A percentile compares a stretch with the other conserved stretches of the same genome.
These are phyloP conservation scores for Boletus edulis DNA, from an alignment of 768 basidiomycete genomes.

Conservation along the genomic window DNA sequence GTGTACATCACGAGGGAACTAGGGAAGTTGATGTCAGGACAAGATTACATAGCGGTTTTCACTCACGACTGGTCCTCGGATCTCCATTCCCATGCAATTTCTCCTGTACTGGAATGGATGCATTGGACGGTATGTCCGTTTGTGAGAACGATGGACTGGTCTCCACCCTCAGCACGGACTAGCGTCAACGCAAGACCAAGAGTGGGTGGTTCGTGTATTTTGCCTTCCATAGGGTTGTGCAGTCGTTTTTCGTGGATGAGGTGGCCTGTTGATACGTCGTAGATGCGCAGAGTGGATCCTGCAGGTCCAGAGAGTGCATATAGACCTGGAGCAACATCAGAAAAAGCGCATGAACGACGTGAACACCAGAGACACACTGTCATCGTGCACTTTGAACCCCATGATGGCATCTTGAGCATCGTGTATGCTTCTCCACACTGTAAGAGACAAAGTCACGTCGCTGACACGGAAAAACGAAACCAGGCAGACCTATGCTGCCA, in stretches of 20 bases:
- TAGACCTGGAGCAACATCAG: constrained; percentile 45
- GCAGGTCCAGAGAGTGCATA: constrained; percentile 74
- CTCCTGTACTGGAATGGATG: constrained; percentile 50
- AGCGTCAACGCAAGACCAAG: constrained; percentile 51
- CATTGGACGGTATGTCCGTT: constrained; percentile 59
- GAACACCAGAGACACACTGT: constrained; percentile 44
- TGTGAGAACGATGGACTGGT: constrained; percentile 44
- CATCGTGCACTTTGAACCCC: constrained; percentile 55
- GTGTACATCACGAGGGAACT: constrained; percentile 69
- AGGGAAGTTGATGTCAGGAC: constrained; percentile 1
- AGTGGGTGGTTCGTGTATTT: constrained; percentile 48
- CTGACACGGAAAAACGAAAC: constrained; percentile 3
- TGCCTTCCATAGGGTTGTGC: constrained; percentile 43
- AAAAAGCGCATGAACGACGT: neutral
- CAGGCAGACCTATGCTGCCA: constrained; percentile 63
- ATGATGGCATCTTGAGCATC: constrained; percentile 67
- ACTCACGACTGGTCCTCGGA: constrained; percentile 65
- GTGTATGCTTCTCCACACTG: constrained; percentile 81
- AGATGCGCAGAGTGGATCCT: constrained; percentile 64
- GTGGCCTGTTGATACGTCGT: constrained; percentile 62
- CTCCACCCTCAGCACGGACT: constrained; percentile 32
- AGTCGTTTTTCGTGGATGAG: constrained; percentile 65
- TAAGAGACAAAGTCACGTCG: neutral
- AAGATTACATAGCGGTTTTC: neutral
- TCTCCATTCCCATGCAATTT: constrained; percentile 69